Evolutionary conservation across 2,329 filamentous ascomycete species (phyloP), one percentile per base, ranked within the genome.

Genomic region (Penicillium polonicum): DNA sequence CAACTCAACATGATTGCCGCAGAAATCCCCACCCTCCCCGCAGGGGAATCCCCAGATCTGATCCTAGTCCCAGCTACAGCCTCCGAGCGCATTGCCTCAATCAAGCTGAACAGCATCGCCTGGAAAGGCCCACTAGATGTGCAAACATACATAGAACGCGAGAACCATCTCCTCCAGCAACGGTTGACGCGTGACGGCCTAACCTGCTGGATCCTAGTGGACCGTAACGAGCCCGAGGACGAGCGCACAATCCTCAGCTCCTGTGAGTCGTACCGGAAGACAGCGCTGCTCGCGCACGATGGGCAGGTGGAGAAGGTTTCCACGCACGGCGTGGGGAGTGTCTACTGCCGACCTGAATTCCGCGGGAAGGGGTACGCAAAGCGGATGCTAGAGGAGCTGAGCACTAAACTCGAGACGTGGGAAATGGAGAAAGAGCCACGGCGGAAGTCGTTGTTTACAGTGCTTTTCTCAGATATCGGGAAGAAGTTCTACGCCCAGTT

Each of bases 391-490:
- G 73, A 74, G 42, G 86, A 92, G 65, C 71, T 94, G 36, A 85
- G 83, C 15, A 75, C 77, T 50, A 77, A 75, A 52, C 68, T 87
- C 42, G 78, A 80, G 60, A 81, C 75, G 3, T 82, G 82, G 76
- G 81, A 85, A 64, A 74, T 77, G 57, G 78, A 79, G 31, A 69
- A 74, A 38, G 72, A 76, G 51, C 60, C 64, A 45, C 68, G 70
- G 21, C 70, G 72, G 64, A 72, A 70, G 70, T 80, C 72, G 61
- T 74, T 85, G 15, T 94, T 93, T 73, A 92, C 90, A 0, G 83
- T 95, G 8, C 80, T 97, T 9, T 96, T 87, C 74, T 96, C 91
- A 9, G 91, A 95, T 68, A 92, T 95, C 62, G 91, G 92, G 21
- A 89, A 91, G 79, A 78, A 79, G 39, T 97, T 92, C 75, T 97